phyloP scores from a whole-genome alignment of 371 early-diverging fungal species.

The Enterospora canceri region DNA sequence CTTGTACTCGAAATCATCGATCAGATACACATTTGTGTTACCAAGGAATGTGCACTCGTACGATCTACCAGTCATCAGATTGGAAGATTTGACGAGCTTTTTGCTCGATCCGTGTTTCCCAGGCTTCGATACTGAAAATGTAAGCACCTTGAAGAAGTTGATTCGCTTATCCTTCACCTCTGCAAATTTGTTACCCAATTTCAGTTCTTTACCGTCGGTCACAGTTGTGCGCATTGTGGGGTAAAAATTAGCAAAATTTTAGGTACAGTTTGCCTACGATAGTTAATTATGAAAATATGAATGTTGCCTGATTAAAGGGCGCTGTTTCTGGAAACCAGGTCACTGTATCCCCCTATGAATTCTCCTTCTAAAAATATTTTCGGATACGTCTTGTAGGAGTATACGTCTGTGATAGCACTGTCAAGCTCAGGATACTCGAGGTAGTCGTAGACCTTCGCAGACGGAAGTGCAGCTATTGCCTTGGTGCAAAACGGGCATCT shows the following conservation, averaged over 20 bases:
- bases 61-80: conserved; percentile 7
- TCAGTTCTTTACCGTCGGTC: conserved; percentile 18
- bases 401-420: conserved; percentile 17
- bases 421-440: conserved; percentile 7
- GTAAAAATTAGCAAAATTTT: conserved; percentile 1
- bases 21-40: background rate
- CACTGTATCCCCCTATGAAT: conserved; percentile 44
- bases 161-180: conserved; percentile 14
- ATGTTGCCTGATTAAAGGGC: background rate
- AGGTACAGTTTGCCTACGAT: background rate
- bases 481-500: conserved; percentile 37
- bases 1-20: conserved; percentile 15
- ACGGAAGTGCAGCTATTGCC: conserved; percentile 17
- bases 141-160: conserved; percentile 21
- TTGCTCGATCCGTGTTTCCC: conserved; percentile 58
- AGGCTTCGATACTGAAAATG: conserved; percentile 45
- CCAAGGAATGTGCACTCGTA: conserved; percentile 2
- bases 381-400: conserved; percentile 32
- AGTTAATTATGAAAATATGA: background rate
- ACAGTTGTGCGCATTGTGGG: conserved; percentile 5
- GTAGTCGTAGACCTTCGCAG: conserved; percentile 18
- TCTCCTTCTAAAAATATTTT: conserved; percentile 35
- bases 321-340: conserved; percentile 18
- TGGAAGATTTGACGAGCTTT: conserved; percentile 11
- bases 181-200: conserved; percentile 19